Conservation (phyloP, 2,329 filamentous ascomycete species). For the Graphilbum sp. region DNA sequence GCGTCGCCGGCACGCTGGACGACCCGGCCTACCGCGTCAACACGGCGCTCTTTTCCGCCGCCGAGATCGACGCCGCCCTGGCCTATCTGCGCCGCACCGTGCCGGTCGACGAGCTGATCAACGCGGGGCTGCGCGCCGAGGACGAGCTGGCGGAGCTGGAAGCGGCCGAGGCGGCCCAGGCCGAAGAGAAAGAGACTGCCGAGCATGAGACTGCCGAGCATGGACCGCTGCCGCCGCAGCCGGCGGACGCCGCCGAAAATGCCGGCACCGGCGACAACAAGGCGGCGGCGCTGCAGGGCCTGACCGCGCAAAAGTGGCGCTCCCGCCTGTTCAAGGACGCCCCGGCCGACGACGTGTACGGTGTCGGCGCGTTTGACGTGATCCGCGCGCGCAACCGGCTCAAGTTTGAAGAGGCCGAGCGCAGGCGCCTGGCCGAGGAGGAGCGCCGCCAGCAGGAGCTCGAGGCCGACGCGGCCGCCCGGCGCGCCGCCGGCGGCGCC, state of each 20-base stretch:
- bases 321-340: constrained; percentile 12
- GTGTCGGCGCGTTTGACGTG: constrained; percentile 36
- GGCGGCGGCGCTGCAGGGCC: not conserved
- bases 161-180: constrained; percentile 6
- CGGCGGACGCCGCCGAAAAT: not conserved
- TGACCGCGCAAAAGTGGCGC: constrained; percentile 6
- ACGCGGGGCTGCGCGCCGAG: constrained; percentile 44
- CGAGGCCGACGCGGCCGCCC: constrained; percentile 17
- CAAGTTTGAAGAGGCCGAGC: constrained; percentile 26
- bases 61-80: constrained; percentile 30
- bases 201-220: too few relatives aligned
- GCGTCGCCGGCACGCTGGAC: constrained; percentile 46
- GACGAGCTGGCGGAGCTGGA: constrained; percentile 42
- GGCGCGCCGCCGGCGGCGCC: constrained; percentile 16
- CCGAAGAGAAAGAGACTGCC: too few relatives aligned
- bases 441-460: constrained; percentile 13
- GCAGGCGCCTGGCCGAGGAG: constrained; percentile 11
- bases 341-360: constrained; percentile 34
- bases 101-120: constrained; percentile 42
- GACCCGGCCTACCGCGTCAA: constrained; percentile 36
- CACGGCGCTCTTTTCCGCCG: constrained; percentile 25
- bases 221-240: too few relatives aligned
- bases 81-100: constrained; percentile 37
- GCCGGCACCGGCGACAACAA: not conserved
- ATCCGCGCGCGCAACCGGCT: constrained; percentile 38